Percentiles rank a stretch among this genome's conserved stretches.
phyloP scores from a whole-genome alignment of 2,329 filamentous ascomycete genomes.

The Alternaria sp. region DNA sequence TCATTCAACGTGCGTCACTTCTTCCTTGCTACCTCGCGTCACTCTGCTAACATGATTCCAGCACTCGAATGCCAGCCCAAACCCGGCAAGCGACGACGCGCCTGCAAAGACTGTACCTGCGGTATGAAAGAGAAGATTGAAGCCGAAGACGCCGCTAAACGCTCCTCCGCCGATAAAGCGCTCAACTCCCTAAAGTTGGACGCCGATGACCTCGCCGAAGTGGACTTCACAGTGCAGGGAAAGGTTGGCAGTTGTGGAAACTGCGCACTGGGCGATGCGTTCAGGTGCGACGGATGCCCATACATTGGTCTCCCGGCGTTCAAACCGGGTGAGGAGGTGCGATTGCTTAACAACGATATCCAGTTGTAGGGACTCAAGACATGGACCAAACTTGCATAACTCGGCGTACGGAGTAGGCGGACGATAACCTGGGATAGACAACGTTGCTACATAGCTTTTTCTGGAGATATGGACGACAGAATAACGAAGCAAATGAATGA shows the following conservation, averaged over 20 bases:
- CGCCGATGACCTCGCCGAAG: constrained; percentile 81
- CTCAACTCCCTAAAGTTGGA: constrained; percentile 76
- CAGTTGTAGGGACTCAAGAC: constrained; percentile 67
- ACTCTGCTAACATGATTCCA: constrained; percentile 44
- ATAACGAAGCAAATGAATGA: neutral
- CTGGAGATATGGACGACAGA: neutral
- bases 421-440: constrained; percentile 5
- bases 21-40: neutral
- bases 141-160: constrained; percentile 79
- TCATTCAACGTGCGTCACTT: constrained; percentile 77
- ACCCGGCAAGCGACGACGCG: constrained; percentile 85
- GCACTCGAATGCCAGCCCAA: constrained; percentile 89
- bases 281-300: constrained; percentile 72
- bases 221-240: constrained; percentile 97
- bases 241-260: constrained; percentile 96
- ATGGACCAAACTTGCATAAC: neutral
- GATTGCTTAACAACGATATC: constrained; percentile 83
- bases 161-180: constrained; percentile 69
- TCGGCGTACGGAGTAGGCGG: constrained; percentile 9
- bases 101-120: constrained; percentile 98
- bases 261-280: constrained; percentile 90
- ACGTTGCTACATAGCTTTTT: neutral
- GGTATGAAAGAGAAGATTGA: constrained; percentile 86
- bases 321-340: constrained; percentile 95
- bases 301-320: constrained; percentile 95